Evolutionary conservation across 495 filamentous ascomycete species (phyloP).

Genomic region (Cladorrhinum samala): DNA sequence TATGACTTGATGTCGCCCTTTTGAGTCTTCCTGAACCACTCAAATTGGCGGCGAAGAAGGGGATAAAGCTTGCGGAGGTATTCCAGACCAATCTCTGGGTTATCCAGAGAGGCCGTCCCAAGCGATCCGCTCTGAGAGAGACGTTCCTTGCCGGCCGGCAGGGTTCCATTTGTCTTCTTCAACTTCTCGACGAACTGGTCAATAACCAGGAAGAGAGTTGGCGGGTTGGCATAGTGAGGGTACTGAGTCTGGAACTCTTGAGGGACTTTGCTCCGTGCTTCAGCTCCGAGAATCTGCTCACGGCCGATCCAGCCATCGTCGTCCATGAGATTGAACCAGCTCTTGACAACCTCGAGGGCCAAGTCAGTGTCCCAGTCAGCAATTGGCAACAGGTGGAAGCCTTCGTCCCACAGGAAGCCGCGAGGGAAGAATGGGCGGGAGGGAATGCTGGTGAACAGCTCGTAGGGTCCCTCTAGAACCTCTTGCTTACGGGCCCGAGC

Average conservation of each 20-base stretch:
- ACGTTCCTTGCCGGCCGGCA: constrained; percentile 25
- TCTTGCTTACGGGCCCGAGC: constrained; percentile 61
- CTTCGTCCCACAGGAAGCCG: constrained; percentile 97
- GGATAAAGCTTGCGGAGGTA: constrained; percentile 83
- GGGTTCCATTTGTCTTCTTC: constrained; percentile 34
- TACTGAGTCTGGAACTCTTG: constrained; percentile 94
- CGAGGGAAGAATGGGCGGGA: constrained; percentile 93
- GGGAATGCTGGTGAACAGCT: constrained; percentile 89
- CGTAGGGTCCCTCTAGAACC: constrained; percentile 71
- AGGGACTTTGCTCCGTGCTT: constrained; percentile 94
- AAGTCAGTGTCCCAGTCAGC: constrained; percentile 91
- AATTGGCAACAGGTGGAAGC: constrained; percentile 90
- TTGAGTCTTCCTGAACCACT: constrained; percentile 93
- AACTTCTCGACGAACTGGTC: constrained; percentile 77
- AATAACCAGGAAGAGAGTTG: constrained; percentile 88
- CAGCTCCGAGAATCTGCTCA: constrained; percentile 91
- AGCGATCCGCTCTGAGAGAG: constrained; percentile 31
- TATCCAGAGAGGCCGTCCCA: constrained; percentile 56
- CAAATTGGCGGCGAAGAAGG: constrained; percentile 83
- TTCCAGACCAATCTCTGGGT: constrained; percentile 59
- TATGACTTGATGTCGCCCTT: constrained; percentile 84
- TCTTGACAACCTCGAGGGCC: constrained; percentile 84
- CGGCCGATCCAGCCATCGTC: constrained; percentile 97
- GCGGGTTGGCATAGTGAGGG: constrained; percentile 96
- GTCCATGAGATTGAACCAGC: constrained; percentile 94